Evolutionary conservation across 257 asterid species (phyloP).

Genomic region (Solanum virginianum): DNA sequence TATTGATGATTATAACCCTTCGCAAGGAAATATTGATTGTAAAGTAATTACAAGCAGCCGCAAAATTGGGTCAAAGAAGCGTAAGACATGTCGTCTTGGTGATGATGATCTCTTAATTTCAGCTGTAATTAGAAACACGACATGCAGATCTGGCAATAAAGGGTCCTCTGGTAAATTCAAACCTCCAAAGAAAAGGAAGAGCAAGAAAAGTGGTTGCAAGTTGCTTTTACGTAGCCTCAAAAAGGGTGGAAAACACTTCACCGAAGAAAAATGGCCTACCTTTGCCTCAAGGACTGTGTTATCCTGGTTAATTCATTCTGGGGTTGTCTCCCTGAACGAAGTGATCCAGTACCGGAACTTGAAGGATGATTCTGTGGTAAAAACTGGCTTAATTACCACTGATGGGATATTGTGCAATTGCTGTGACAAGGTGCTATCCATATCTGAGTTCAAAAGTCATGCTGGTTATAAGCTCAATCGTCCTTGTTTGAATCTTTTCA

Average conservation of each 20-base stretch:
- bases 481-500: constrained; percentile 64
- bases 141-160: constrained; percentile 29
- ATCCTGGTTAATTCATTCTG: constrained; percentile 79
- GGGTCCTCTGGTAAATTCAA: constrained; percentile 38
- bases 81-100: constrained; percentile 29
- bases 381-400: constrained; percentile 68
- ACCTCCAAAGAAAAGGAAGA: constrained; percentile 46
- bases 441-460: constrained; percentile 67
- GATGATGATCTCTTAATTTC: constrained; percentile 82
- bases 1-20: not conserved
- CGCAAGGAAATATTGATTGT: not conserved
- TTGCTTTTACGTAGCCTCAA: constrained; percentile 60
- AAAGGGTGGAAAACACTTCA: constrained; percentile 51
- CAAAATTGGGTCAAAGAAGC: constrained; percentile 29
- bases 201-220: constrained; percentile 74
- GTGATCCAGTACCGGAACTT: constrained; percentile 62
- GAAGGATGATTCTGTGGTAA: constrained; percentile 46
- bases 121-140: constrained; percentile 50
- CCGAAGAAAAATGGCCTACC: constrained; percentile 70
- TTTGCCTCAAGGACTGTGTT: constrained; percentile 60
- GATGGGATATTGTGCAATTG: constrained; percentile 82
- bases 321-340: constrained; percentile 55
- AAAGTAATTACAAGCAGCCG: not conserved
- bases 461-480: constrained; percentile 46
- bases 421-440: constrained; percentile 48